Evolutionary conservation across 2,329 filamentous ascomycete genomes (phyloP).

Genomic region (Cyclaneusma minus): DNA sequence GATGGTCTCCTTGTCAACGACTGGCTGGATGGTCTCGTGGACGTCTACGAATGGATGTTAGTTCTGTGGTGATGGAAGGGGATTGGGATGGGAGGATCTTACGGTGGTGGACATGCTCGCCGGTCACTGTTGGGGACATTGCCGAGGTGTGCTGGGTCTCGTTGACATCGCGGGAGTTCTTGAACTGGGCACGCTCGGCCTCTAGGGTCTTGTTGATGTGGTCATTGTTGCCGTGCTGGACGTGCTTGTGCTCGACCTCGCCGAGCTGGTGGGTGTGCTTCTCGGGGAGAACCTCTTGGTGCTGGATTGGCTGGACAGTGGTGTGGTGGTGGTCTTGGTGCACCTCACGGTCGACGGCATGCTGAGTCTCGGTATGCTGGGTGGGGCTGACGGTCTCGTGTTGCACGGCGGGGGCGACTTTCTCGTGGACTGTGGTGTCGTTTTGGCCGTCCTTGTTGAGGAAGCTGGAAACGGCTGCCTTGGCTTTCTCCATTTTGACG

Average conservation of each 20-base stretch:
- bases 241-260: constrained; percentile 42
- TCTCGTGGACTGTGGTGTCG: constrained; percentile 55
- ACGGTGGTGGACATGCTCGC: constrained; percentile 51
- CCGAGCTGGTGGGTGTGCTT: constrained; percentile 43
- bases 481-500: constrained; percentile 46
- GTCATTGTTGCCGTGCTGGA: constrained; percentile 41
- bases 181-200: constrained; percentile 37
- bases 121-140: constrained; percentile 32
- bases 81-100: no score
- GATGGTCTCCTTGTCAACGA: constrained; percentile 54
- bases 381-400: constrained; percentile 44
- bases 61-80: background rate
- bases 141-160: constrained; percentile 32
- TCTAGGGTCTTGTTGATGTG: constrained; percentile 30
- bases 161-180: constrained; percentile 28
- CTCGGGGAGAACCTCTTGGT: constrained; percentile 40
- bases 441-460: constrained; percentile 46
- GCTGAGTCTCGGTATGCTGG: constrained; percentile 44
- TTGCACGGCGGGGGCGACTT: constrained; percentile 39
- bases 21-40: constrained; percentile 54
- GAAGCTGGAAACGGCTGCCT: constrained; percentile 44
- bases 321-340: constrained; percentile 62
- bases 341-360: constrained; percentile 50
- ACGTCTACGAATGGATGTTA: constrained; percentile 22
- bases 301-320: constrained; percentile 46